Evolutionary conservation across 352 stramenopile species (phyloP).

Genomic region (Albugo laibachii): DNA sequence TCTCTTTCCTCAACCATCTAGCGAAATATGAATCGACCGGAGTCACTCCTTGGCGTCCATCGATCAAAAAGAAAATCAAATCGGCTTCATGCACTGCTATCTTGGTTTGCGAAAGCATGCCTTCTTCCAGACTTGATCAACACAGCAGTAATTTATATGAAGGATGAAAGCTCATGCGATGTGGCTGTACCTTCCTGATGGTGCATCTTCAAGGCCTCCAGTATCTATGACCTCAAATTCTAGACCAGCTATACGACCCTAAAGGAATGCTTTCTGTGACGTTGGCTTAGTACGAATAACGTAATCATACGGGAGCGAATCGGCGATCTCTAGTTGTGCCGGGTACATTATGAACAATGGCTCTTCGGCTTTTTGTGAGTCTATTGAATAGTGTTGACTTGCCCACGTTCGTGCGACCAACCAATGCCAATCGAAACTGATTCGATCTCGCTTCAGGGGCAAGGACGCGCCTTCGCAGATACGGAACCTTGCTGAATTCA

Average conservation of each 20-base stretch:
- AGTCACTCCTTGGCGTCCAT: conserved; percentile 57
- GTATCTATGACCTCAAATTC: conserved; percentile 75
- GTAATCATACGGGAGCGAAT: conserved; percentile 22
- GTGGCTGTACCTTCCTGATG: conserved; percentile 18
- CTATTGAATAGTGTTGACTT: conserved; percentile 78
- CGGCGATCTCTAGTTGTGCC: conserved; percentile 60
- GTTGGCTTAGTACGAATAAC: background rate
- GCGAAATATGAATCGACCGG: conserved; percentile 64
- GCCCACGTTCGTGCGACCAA: conserved; percentile 68
- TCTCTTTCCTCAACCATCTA: conserved; percentile 44
- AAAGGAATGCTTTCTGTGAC: background rate
- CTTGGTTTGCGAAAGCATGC: conserved; percentile 61
- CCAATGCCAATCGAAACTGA: conserved; percentile 51
- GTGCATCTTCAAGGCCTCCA: conserved; percentile 50
- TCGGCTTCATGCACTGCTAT: conserved; percentile 57
- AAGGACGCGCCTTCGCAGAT: too few relatives aligned
- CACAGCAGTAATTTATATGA: background rate
- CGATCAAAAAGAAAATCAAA: conserved; percentile 61
- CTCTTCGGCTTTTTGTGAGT: conserved; percentile 45
- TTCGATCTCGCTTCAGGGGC: background rate
- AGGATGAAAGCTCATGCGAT: background rate
- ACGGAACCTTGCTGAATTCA: too few relatives aligned
- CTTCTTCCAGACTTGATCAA: conserved; percentile 29
- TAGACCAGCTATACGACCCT: conserved; percentile 35
- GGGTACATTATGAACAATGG: conserved; percentile 71